phyloP scores from a whole-genome alignment of 1,139 yeast species.

The Hanseniaspora sp. region DNA sequence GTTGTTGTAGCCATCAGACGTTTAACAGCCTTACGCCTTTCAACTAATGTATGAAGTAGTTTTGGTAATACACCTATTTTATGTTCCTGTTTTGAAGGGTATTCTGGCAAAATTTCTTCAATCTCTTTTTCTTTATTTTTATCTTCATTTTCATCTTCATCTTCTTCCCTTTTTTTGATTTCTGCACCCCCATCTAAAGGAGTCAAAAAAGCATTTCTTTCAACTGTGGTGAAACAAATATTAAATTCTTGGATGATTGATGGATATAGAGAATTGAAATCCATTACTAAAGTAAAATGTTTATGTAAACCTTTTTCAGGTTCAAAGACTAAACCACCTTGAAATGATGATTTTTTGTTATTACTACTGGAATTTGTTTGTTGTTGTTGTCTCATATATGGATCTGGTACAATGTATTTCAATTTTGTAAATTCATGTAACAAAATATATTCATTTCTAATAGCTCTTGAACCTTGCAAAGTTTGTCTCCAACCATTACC shows the following conservation, averaged over 20 bases:
- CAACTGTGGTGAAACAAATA: conserved; percentile 93
- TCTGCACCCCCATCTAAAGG: neutral
- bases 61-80: conserved; percentile 76
- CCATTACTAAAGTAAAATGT: conserved; percentile 86
- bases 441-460: conserved; percentile 86
- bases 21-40: conserved; percentile 89
- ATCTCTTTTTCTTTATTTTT: conserved; percentile 34
- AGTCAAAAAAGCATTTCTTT: conserved; percentile 39
- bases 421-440: conserved; percentile 81
- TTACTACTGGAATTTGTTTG: conserved; percentile 38
- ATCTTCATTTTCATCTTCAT: conserved; percentile 17
- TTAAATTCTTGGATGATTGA: conserved; percentile 94
- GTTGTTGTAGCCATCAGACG: conserved; percentile 67
- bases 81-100: conserved; percentile 48
- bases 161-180: neutral
- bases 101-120: conserved; percentile 57
- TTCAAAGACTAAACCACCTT: conserved; percentile 95
- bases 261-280: conserved; percentile 94
- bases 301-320: conserved; percentile 94
- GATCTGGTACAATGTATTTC: conserved; percentile 82
- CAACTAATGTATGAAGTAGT: conserved; percentile 70
- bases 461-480: conserved; percentile 89
- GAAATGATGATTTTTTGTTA: conserved; percentile 69
- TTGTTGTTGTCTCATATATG: conserved; percentile 40
- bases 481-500: conserved; percentile 98